These are phyloP conservation scores for Auxenochlorella pyrenoidosa DNA, from an alignment of 139 green algal genomes.

Conservation along the genomic window DNA sequence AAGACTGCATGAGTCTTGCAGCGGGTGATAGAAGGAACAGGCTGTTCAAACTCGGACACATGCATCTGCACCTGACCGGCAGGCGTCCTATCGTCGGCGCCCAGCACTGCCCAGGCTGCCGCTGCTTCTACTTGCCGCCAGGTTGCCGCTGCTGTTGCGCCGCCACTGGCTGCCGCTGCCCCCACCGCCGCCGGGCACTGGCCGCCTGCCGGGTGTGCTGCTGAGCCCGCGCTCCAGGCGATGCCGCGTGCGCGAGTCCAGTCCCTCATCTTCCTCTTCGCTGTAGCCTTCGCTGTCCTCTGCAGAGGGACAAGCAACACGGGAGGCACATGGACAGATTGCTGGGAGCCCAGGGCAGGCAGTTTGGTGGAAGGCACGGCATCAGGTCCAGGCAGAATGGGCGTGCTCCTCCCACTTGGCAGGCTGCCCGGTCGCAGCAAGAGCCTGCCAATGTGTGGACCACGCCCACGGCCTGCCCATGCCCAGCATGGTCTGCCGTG, in stretches of 20 bases:
- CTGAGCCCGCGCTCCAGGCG: background rate
- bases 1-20: too few relatives aligned
- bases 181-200: background rate
- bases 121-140: background rate
- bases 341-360: too few relatives aligned
- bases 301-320: background rate
- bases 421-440: too few relatives aligned
- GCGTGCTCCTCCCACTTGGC: too few relatives aligned
- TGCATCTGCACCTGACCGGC: background rate
- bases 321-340: background rate
- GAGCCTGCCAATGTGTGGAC: too few relatives aligned
- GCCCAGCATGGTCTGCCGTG: too few relatives aligned
- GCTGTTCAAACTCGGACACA: too few relatives aligned
- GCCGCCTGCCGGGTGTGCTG: slow-evolving; percentile 6
- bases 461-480: too few relatives aligned
- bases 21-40: too few relatives aligned
- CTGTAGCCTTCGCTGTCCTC: background rate
- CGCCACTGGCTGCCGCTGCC: background rate
- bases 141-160: slow-evolving; percentile 4
- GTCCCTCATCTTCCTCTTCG: slow-evolving; percentile 1
- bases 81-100: slow-evolving; percentile 22
- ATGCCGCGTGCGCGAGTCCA: background rate
- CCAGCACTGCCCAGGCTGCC: background rate
- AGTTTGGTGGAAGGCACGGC: too few relatives aligned
- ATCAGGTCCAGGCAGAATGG: background rate